Evolutionary conservation across 441 rosid species (phyloP), one percentile per base, ranked within the genome.

Genomic region (Populus trichocarpa): DNA sequence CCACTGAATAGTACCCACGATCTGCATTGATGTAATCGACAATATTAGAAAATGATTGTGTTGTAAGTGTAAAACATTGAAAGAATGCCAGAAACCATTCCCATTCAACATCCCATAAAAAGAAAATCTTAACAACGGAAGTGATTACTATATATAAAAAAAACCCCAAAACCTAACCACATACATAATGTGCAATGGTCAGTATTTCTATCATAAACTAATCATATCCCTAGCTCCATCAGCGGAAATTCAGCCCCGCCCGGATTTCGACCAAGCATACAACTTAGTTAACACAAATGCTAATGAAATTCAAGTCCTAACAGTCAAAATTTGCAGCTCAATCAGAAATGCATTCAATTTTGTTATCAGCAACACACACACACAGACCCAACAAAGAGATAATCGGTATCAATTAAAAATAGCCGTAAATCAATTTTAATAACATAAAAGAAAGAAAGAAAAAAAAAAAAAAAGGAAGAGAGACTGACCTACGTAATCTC

Each of bases 1-100:
- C 99, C 76, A 96, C 99, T 0, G 99, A 96, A 84, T 96, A 94
- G 84, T 96, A 96, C 3, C 99, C 99, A 69, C 99, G 97, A 91
- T 96, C 99, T 96, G 88, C 86, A 88, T 13, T 80, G 1, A 71
- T 30, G 72, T 40, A 71, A 64, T 46, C 38, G 5, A 74, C 61
- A 57, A 40, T 42, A 82, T 84, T 13, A 81, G 79, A 72, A 71
- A 72, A 59, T 35, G 64, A 74, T 67, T 77, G 32, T 1, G 59
- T 50, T 50, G n/a, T 50, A 50, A 50, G n/a, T 16, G n/a, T 14
- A 50, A 50, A 16, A 16, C 53, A 14, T 50, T 2, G 6, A 50
- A 50, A 50, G n/a, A 50, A 50, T 50, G n/a, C 59, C n/a, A 16
- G 59, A 50, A 50, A 50, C 8, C n/a, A 50, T 50, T 16, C 59